Base-by-base conservation (phyloP, 148 eudicot species). In the Limonium bicolor region DNA sequence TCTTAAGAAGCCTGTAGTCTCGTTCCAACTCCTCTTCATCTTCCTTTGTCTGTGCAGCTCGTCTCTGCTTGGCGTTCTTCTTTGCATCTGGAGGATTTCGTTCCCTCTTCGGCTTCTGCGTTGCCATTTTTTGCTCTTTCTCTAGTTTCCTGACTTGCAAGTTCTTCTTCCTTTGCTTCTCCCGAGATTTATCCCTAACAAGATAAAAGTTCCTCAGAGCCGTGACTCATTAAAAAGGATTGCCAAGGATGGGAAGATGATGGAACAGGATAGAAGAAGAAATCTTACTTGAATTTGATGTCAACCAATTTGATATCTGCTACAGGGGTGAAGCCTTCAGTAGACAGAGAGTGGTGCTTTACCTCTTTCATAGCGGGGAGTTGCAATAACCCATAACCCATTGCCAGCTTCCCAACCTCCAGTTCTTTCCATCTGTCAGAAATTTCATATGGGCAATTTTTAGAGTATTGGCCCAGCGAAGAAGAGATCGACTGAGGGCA, bases 91-190 rank as follows among this genome's bases (percentile, higher is more conserved):
- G 26, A 16, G 62, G 54, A 7, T 51, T 48, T 41, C 61, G 27
- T 14, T 32, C 49, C 28, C 51, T 23, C 70, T 72, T 80, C 16
- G 59, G 64, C 67, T 70, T 82, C 34, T 27, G 56, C 7, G 49
- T 56, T 30, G 43, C 62, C 21, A 44, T 54, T 38, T 65, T 65
- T 67, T 74, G 58, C 30, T 72, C 63, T 56, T 59, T 43, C 48
- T 53, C 62, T 18, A 66, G 75, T 53, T 66, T 67, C 69, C 68
- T 84, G 7, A 54, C 78, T 39, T 63, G 54, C 58, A 88, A 52
- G 27, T 88, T 88, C 72, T 60, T 72, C 69, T 68, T 72, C 54
- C 97, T 72, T 59, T 88, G 94, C 58, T 88, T 88, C 68, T 88
- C 84, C 13, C 97, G 86, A 45, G 74, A 63, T 70, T 83, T 88